Percentiles rank a stretch among this genome's conserved stretches.
Conservation (phyloP, 1,284 basidiomycete species). For the Ustilago esculenta region DNA sequence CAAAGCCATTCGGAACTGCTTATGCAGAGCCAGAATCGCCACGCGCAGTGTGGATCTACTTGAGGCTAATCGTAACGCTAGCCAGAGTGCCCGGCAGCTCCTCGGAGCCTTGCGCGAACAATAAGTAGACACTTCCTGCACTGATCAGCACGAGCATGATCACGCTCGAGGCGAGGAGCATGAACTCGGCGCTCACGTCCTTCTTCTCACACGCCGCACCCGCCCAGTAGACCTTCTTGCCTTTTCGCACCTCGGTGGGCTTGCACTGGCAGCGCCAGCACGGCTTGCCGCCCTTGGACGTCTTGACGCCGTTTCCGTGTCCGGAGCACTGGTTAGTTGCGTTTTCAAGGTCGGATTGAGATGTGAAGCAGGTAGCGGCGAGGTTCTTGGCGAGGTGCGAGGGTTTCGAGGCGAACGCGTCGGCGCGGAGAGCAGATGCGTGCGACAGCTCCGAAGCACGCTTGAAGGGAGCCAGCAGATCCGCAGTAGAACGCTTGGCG, state of each 20-base stretch:
- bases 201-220: slow-evolving; percentile 64
- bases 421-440: background rate
- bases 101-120: slow-evolving; percentile 44
- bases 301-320: slow-evolving; percentile 53
- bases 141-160: slow-evolving; percentile 44
- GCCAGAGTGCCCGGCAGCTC: slow-evolving; percentile 59
- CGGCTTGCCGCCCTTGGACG: slow-evolving; percentile 46
- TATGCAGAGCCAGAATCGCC: no score
- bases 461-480: slow-evolving; percentile 33
- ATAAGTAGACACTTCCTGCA: slow-evolving; percentile 45
- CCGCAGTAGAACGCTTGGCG: slow-evolving; percentile 17
- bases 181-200: slow-evolving; percentile 54
- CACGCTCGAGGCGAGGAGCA: slow-evolving; percentile 51
- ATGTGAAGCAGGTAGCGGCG: slow-evolving; percentile 47
- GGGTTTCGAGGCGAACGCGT: slow-evolving; percentile 1
- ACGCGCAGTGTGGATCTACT: slow-evolving; percentile 22
- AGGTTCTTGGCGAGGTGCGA: slow-evolving; percentile 31
- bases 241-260: slow-evolving; percentile 35
- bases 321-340: slow-evolving; percentile 57
- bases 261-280: slow-evolving; percentile 62
- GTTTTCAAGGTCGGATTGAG: slow-evolving; percentile 35
- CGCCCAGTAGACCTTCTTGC: slow-evolving; percentile 51
- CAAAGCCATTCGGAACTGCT: no score
- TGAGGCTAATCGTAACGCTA: slow-evolving; percentile 53
- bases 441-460: slow-evolving; percentile 14